These are phyloP conservation scores for Cylindrotheca closterium DNA, from an alignment of 108 stramenopile genomes.

Conservation along the genomic window DNA sequence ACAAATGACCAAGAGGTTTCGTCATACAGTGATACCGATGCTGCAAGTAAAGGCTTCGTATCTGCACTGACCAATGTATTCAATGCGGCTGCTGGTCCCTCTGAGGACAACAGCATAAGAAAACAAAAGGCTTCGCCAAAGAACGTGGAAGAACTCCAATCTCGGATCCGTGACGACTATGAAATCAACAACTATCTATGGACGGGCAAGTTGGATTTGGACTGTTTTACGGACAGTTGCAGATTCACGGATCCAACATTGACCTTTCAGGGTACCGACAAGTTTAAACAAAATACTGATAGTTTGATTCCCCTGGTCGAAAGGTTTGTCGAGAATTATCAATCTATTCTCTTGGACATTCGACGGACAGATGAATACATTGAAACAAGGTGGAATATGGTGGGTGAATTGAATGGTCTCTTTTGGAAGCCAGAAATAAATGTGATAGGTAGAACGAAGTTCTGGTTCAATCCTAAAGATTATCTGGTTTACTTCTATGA, in stretches of 20 bases:
- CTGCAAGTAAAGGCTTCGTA: conserved; percentile 43
- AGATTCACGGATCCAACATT: conserved; percentile 79
- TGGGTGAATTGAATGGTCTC: conserved; percentile 56
- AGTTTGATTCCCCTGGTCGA: conserved; percentile 73
- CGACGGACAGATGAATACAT: conserved; percentile 32
- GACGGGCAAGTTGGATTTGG: conserved; percentile 76
- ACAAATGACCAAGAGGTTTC: neutral
- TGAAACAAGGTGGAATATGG: conserved; percentile 83
- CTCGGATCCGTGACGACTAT: conserved; percentile 66
- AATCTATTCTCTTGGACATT: conserved; percentile 63
- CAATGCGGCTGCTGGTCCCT: conserved; percentile 8
- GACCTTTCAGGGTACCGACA: conserved; percentile 64
- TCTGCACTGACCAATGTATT: conserved; percentile 44
- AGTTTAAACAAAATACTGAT: conserved; percentile 58
- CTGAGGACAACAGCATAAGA: neutral
- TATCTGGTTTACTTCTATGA: conserved; percentile 68
- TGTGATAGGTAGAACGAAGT: conserved; percentile 78
- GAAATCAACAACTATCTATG: conserved; percentile 72
- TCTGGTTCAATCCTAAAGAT: conserved; percentile 54
- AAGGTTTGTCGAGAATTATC: conserved; percentile 39
- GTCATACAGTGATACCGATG: conserved; percentile 31
- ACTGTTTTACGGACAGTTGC: conserved; percentile 56
- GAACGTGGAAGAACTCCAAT: conserved; percentile 40
- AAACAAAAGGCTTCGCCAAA: conserved; percentile 4
- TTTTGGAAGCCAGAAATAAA: conserved; percentile 80